Base-by-base conservation (phyloP, 2,329 filamentous ascomycete species). In the Colletotrichum sp. region DNA sequence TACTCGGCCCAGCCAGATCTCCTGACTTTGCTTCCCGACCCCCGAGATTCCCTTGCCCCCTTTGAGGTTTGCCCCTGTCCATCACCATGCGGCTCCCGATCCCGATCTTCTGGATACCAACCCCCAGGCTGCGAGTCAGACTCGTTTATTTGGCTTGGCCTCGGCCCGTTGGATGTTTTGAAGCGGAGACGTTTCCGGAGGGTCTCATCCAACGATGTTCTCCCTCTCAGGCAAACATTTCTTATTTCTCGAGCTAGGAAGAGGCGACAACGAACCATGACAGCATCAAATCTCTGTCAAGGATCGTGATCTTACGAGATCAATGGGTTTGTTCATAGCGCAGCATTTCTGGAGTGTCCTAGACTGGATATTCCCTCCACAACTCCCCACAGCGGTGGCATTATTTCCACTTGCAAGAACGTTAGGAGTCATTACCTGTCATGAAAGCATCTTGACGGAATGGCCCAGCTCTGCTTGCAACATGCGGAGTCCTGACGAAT, bases 1-100 rank as follows among this genome's bases (percentile, higher is more conserved):
- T 52, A 5, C 24, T 30, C 13, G 26, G n/a, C 8, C 16, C 36
- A 26, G 28, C 8, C 44, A 36, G 16, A 12, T 26, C 34, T 60
- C 48, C 32, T 39, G 57, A 62, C 18, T 22, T 55, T n/a, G 8
- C 15, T 12, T 5, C n/a, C 36, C 66, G 28, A 26, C 22, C 34
- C 70, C 57, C 44, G 59, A 28, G 3, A 15, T 16, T 52, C 9
- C 18, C 28, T n/a, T 15, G 7, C 34, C 62, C 34, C 64, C 12
- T n/a, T 36, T 36, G 16, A 57, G 39, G 57, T 64, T 16, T 72
- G 63, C 62, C 73, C 69, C 73, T 75, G 73, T 68, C 73, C 57
- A 75, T 72, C 73, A 68, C 62, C 63, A n/a, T 59, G 36, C 39
- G 63, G 63, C 62, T 75, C 55, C 30, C 36, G 18, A 63, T 72